Evolutionary conservation across 1,284 basidiomycete genomes (phyloP).

Genomic region (Puccinia hordei): DNA sequence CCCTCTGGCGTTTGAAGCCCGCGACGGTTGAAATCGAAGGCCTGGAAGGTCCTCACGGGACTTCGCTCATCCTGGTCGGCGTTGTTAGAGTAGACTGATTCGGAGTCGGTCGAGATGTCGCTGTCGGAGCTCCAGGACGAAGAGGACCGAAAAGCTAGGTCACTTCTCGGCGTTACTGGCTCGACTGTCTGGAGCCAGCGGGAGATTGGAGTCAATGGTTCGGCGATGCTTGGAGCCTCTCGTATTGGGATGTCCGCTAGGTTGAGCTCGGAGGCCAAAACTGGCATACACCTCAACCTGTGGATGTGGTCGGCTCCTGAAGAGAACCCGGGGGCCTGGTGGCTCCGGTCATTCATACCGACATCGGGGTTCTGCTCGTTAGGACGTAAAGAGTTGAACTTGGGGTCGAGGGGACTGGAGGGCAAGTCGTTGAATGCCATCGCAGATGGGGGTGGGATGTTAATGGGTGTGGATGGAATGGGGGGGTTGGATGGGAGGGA

Average conservation of each 20-base stretch:
- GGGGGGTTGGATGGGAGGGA: neutral
- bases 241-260: neutral
- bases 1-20: neutral
- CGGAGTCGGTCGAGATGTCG: neutral
- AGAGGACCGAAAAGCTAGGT: neutral
- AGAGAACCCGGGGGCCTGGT: neutral
- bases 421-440: neutral
- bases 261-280: neutral
- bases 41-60: neutral
- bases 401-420: slow-evolving; percentile 12
- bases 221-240: neutral
- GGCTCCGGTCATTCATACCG: neutral
- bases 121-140: neutral
- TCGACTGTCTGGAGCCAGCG: neutral
- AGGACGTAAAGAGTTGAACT: neutral
- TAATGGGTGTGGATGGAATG: neutral
- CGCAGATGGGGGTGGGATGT: neutral
- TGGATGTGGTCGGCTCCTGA: neutral
- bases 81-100: neutral
- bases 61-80: neutral
- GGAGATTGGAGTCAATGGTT: neutral
- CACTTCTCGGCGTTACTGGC: neutral
- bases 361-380: neutral
- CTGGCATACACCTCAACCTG: neutral
- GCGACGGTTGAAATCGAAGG: neutral